Percentiles rank a stretch among this genome's conserved stretches.
Evolutionary conservation across 768 basidiomycete genomes (phyloP).

Genomic region (Boletellus sp.): DNA sequence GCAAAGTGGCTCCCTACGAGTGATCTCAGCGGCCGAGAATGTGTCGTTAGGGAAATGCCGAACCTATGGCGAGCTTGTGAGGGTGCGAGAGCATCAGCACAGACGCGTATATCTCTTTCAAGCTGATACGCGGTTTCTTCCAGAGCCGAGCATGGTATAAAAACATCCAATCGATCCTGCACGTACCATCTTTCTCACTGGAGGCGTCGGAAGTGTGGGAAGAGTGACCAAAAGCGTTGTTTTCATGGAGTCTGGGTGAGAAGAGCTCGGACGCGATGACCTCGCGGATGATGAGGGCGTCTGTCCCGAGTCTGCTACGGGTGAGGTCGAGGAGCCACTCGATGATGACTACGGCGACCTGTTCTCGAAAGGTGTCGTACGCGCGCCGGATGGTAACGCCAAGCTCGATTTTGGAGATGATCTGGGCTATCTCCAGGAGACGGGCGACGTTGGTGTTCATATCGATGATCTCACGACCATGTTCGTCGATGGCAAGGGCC

Average conservation of each 20-base stretch:
- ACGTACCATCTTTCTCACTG: conserved; percentile 45
- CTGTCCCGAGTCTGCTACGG: conserved; percentile 64
- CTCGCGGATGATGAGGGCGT: conserved; percentile 66
- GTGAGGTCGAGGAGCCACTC: conserved; percentile 83
- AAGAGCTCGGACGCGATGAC: conserved; percentile 69
- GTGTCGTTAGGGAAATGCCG: conserved; percentile 23
- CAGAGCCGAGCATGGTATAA: conserved; percentile 81
- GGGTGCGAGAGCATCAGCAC: conserved; percentile 66
- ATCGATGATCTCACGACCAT: conserved; percentile 82
- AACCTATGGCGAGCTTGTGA: conserved; percentile 78
- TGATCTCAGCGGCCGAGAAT: conserved; percentile 3
- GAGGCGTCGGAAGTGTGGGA: conserved; percentile 35
- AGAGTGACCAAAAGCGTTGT: conserved; percentile 40
- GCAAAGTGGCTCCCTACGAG: conserved; percentile 75
- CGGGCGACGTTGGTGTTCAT: conserved; percentile 50
- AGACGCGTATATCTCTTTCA: conserved; percentile 81
- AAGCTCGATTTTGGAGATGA: conserved; percentile 83
- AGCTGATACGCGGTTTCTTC: conserved; percentile 76
- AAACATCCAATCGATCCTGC: conserved; percentile 71
- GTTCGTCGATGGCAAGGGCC: conserved; percentile 64
- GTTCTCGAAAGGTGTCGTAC: conserved; percentile 86
- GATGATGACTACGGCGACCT: conserved; percentile 77
- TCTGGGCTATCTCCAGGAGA: conserved; percentile 74
- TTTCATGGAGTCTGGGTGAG: conserved; percentile 54
- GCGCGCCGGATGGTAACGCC: conserved; percentile 86